These are phyloP conservation scores for Ophiobolus disseminans DNA, from an alignment of 2,329 filamentous ascomycete species.

Conservation along the genomic window DNA sequence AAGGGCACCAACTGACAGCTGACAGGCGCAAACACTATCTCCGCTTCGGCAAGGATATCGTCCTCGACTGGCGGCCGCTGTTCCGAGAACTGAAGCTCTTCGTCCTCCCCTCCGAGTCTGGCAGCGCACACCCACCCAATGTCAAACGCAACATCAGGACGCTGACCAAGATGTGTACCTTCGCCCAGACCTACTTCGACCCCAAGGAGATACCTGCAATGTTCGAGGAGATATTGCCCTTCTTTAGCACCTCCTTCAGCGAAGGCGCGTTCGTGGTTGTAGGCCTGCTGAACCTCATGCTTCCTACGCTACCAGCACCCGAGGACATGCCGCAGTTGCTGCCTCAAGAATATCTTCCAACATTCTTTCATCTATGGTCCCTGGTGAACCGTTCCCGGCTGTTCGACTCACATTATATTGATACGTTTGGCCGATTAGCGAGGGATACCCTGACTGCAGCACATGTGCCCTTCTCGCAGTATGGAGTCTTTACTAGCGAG, in stretches of 20 bases:
- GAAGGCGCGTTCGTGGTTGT: conserved; percentile 94
- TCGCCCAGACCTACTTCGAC: conserved; percentile 91
- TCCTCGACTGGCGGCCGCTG: conserved; percentile 89
- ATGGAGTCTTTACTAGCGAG: conserved; percentile 90
- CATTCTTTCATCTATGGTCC: conserved; percentile 96
- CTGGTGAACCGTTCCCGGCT: conserved; percentile 87
- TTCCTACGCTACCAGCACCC: conserved; percentile 83
- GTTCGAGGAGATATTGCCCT: conserved; percentile 58
- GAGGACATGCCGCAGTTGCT: conserved; percentile 76
- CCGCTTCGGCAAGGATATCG: conserved; percentile 86
- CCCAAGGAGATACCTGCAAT: conserved; percentile 82
- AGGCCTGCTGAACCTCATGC: conserved; percentile 81
- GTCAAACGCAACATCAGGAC: conserved; percentile 73
- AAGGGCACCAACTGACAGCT: conserved; percentile 32
- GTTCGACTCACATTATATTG: conserved; percentile 86
- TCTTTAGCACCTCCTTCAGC: conserved; percentile 91
- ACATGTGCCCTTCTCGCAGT: conserved; percentile 80
- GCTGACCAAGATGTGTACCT: conserved; percentile 86
- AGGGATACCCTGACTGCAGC: conserved; percentile 79
- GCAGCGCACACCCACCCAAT: conserved; percentile 66
- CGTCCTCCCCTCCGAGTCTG: conserved; percentile 83
- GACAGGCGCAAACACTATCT: conserved; percentile 91
- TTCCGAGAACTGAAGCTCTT: conserved; percentile 93
- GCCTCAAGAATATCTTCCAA: conserved; percentile 87
- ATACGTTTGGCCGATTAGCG: conserved; percentile 85